These are phyloP conservation scores for Hypomyces rosellus DNA, from an alignment of 2,329 filamentous ascomycete species.

Conservation along the genomic window DNA sequence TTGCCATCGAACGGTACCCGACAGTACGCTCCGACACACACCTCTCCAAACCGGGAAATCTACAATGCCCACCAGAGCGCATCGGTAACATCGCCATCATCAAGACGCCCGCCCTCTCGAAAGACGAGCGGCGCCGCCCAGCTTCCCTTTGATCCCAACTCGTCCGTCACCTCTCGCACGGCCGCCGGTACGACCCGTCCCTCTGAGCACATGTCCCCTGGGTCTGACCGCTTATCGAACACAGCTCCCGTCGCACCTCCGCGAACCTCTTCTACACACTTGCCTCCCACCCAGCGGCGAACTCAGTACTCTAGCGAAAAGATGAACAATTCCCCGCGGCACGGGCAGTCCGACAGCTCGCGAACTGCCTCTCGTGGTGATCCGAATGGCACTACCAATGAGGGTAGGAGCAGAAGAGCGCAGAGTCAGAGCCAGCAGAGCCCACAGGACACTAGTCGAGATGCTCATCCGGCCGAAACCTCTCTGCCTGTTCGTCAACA, in stretches of 20 bases:
- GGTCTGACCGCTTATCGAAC: slow-evolving; percentile 49
- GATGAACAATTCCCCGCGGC: slow-evolving; percentile 36
- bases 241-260: slow-evolving; percentile 70
- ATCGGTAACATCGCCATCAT: slow-evolving; percentile 45
- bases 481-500: slow-evolving; percentile 41
- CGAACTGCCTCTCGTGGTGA: slow-evolving; percentile 30
- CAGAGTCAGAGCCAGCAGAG: slow-evolving; percentile 15
- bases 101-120: slow-evolving; percentile 47
- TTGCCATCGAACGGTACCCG: slow-evolving; percentile 42
- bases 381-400: slow-evolving; percentile 21
- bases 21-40: slow-evolving; percentile 46
- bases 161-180: slow-evolving; percentile 43
- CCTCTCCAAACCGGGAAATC: slow-evolving; percentile 48
- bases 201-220: slow-evolving; percentile 36
- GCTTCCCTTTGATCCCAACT: slow-evolving; percentile 29
- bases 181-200: slow-evolving; percentile 36
- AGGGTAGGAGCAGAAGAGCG: slow-evolving; percentile 26
- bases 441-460: slow-evolving; percentile 34
- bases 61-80: slow-evolving; percentile 49
- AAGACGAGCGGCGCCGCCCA: slow-evolving; percentile 43
- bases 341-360: slow-evolving; percentile 30
- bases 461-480: slow-evolving; percentile 31
- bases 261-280: slow-evolving; percentile 68
- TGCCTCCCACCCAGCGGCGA: slow-evolving; percentile 37
- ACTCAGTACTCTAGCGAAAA: slow-evolving; percentile 40